phyloP scores from a whole-genome alignment of 352 stramenopile species.

The Pseudoperonospora humuli region DNA sequence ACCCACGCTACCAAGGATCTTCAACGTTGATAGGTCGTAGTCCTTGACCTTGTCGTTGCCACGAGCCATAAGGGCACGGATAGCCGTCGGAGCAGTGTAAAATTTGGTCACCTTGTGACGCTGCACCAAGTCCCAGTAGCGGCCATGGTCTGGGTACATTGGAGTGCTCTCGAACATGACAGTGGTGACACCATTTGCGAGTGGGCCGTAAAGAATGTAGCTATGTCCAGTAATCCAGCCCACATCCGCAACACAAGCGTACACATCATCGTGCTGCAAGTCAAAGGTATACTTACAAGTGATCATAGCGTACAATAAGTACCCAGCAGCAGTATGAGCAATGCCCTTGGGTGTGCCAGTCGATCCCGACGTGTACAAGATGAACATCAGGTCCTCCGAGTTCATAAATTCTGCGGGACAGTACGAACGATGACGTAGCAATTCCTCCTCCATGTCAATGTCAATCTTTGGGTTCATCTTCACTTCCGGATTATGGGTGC shows the following conservation, averaged over 20 bases:
- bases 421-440: slow-evolving; percentile 88
- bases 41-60: slow-evolving; percentile 89
- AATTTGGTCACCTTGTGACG: slow-evolving; percentile 96
- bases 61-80: slow-evolving; percentile 96
- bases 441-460: slow-evolving; percentile 90
- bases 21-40: slow-evolving; percentile 60
- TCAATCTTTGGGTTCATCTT: slow-evolving; percentile 78
- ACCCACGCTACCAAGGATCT: slow-evolving; percentile 94
- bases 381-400: slow-evolving; percentile 94
- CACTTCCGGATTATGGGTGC: slow-evolving; percentile 65
- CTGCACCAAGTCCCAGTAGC: slow-evolving; percentile 97
- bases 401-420: slow-evolving; percentile 95
- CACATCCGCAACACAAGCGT: slow-evolving; percentile 92
- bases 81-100: slow-evolving; percentile 92
- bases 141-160: slow-evolving; percentile 91
- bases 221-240: slow-evolving; percentile 97
- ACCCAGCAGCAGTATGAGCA: slow-evolving; percentile 93
- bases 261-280: slow-evolving; percentile 89
- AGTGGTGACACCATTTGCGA: slow-evolving; percentile 95
- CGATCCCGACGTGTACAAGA: slow-evolving; percentile 97
- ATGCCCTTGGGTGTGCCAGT: slow-evolving; percentile 95
- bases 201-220: slow-evolving; percentile 95
- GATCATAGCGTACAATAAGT: slow-evolving; percentile 91
- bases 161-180: slow-evolving; percentile 98
- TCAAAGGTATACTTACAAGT: slow-evolving; percentile 94